Evolutionary conservation across 1,284 basidiomycete species (phyloP).

Genomic region (Coniophora puteana): DNA sequence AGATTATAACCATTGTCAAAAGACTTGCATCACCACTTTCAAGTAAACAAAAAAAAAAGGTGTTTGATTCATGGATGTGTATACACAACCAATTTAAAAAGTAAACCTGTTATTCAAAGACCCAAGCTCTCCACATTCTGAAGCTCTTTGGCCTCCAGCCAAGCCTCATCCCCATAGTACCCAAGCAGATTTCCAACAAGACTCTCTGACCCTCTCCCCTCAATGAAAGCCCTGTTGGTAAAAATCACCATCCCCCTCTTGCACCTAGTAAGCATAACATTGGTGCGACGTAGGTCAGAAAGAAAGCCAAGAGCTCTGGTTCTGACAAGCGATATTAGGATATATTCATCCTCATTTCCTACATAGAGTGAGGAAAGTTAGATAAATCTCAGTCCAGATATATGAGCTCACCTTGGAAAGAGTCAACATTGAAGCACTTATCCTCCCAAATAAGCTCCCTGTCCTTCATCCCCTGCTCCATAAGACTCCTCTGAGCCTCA

Average conservation of each 20-base stretch:
- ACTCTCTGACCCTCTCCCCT: constrained; percentile 34
- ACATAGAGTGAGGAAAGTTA: constrained; percentile 5
- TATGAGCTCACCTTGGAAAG: constrained; percentile 51
- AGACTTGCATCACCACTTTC: no score
- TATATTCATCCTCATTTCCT: constrained; percentile 63
- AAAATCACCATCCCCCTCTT: constrained; percentile 67
- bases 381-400: constrained; percentile 9
- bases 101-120: no score
- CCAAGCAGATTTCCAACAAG: constrained; percentile 22
- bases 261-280: constrained; percentile 71
- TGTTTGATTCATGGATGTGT: no score
- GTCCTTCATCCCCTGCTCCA: constrained; percentile 46
- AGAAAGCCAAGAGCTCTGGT: constrained; percentile 59
- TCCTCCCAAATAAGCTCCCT: constrained; percentile 49
- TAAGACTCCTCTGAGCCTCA: constrained; percentile 53
- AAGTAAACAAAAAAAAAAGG: no score
- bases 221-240: constrained; percentile 52
- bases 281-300: constrained; percentile 49
- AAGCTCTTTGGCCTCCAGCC: constrained; percentile 11
- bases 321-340: constrained; percentile 64
- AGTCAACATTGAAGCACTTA: constrained; percentile 62
- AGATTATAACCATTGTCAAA: no score
- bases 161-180: constrained; percentile 20
- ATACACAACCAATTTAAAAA: no score
- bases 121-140: no score